Base-by-base conservation (phyloP, 2,329 filamentous ascomycete species). In the Ascochyta fabae region DNA sequence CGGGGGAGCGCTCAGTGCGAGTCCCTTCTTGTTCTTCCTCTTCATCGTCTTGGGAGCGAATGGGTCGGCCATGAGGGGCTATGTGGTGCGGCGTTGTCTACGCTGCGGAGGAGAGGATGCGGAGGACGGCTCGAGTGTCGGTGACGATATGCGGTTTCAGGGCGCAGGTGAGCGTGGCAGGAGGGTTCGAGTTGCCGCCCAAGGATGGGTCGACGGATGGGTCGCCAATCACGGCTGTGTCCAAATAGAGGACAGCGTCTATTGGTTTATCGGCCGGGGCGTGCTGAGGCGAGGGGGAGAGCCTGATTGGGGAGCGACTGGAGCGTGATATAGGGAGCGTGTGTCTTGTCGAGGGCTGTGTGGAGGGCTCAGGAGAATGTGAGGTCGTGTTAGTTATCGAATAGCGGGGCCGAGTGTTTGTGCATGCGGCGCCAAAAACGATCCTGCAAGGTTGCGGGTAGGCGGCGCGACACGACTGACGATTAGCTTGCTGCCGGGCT, bases 11-110 rank as follows among this genome's bases (percentile, higher is more conserved):
- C 87, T 93, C 73, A 99, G 83, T 65, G 92, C 93, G 46, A 99
- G 88, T 34, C 93, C 94, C 81, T 98, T 98, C 78, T 96, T 90
- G 76, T 99, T 99, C 86, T 98, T 97, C 83, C 94, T 89, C 88
- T 97, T 98, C 88, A 99, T 90, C 59, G 95, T 96, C 74, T 85
- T 82, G 53, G 84, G 81, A 75, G 86, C 84, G 77, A 88, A 87
- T 50, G 79, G 77, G 72, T 88, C 84, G 62, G 83, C 81, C 83
- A 87, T 87, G 65, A 58, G 64, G 54, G 53, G 48, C 44, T 40
- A 36, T 44, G 54, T 53, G 39, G 54, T 53, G 39, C 39, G 45
- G 44, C 39, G 48, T n/a, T 23, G 29, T 53, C 46, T 13, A 33
- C 19, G 53, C 47, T 51, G 48, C 35, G 38, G 23, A 46, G 35